Evolutionary conservation across 805 yeast species (phyloP).

Genomic region (Maudiozyma pseudohumilis): DNA sequence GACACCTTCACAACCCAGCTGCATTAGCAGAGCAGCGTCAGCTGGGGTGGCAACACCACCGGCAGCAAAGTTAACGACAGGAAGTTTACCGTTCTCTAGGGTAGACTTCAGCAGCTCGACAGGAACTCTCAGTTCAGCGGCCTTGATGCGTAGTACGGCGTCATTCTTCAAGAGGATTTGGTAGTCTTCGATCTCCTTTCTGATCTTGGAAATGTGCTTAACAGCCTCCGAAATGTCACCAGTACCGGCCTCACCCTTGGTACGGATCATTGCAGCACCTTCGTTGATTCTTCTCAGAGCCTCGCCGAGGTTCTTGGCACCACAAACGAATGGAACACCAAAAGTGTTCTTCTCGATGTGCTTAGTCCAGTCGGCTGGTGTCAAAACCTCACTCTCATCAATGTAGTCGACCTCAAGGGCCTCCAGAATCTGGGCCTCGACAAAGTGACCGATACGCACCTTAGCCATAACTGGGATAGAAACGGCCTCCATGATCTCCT

Average conservation of each 20-base stretch:
- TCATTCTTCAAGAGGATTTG: slow-evolving; percentile 33
- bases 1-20: slow-evolving; percentile 69
- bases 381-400: slow-evolving; percentile 76
- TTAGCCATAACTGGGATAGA: slow-evolving; percentile 79
- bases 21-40: slow-evolving; percentile 80
- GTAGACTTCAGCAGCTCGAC: slow-evolving; percentile 39
- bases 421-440: slow-evolving; percentile 71
- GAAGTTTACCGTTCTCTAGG: slow-evolving; percentile 46
- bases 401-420: slow-evolving; percentile 67
- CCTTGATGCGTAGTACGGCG: slow-evolving; percentile 40
- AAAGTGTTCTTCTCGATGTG: slow-evolving; percentile 54
- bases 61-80: slow-evolving; percentile 80
- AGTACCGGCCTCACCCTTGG: slow-evolving; percentile 86
- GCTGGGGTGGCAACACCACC: slow-evolving; percentile 87
- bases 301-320: slow-evolving; percentile 73
- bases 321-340: slow-evolving; percentile 75
- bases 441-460: slow-evolving; percentile 73
- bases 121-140: slow-evolving; percentile 52
- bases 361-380: slow-evolving; percentile 63
- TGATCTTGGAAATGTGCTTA: slow-evolving; percentile 56
- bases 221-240: slow-evolving; percentile 82
- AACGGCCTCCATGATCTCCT: slow-evolving; percentile 55
- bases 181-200: slow-evolving; percentile 36
- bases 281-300: slow-evolving; percentile 69
- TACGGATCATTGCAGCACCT: slow-evolving; percentile 81